A percentile compares a stretch with the other conserved stretches of the same genome.
Conservation (phyloP, 192 early-diverging fungal genomes). For the Coemansia sp. region DNA sequence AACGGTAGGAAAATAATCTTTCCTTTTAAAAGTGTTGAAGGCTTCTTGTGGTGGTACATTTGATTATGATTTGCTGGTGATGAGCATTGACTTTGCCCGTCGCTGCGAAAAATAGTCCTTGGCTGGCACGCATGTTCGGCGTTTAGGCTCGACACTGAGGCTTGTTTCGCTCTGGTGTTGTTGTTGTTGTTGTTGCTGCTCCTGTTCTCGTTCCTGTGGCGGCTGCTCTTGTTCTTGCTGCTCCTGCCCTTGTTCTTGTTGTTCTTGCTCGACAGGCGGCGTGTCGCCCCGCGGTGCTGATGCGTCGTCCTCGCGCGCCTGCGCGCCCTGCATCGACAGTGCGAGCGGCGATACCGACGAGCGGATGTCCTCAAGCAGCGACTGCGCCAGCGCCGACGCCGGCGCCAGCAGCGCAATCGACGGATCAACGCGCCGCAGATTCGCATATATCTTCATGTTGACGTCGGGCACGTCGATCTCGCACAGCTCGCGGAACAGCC, state of each 20-base stretch:
- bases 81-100: not conserved
- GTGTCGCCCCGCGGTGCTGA: not conserved
- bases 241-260: too few species aligned
- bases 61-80: not conserved
- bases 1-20: too few species aligned
- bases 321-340: not conserved
- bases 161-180: too few species aligned
- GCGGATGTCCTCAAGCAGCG: slow-evolving; percentile 50
- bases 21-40: too few species aligned
- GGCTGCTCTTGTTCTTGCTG: too few species aligned
- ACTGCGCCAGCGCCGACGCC: slow-evolving; percentile 45
- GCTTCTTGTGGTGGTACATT: not conserved
- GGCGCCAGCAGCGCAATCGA: slow-evolving; percentile 50
- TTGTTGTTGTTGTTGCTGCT: not conserved
- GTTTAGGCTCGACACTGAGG: not conserved
- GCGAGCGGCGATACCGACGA: slow-evolving; percentile 19
- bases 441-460: slow-evolving; percentile 54
- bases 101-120: slow-evolving; percentile 7
- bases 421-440: slow-evolving; percentile 49
- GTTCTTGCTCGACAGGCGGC: not conserved
- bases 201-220: too few species aligned
- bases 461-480: slow-evolving; percentile 48
- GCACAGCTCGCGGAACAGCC: slow-evolving; percentile 47
- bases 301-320: not conserved
- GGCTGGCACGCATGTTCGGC: not conserved